Evolutionary conservation across 164 flowering plant species (phyloP), one percentile per base, ranked within the genome.

Genomic region (Cinnamomum micranthum): DNA sequence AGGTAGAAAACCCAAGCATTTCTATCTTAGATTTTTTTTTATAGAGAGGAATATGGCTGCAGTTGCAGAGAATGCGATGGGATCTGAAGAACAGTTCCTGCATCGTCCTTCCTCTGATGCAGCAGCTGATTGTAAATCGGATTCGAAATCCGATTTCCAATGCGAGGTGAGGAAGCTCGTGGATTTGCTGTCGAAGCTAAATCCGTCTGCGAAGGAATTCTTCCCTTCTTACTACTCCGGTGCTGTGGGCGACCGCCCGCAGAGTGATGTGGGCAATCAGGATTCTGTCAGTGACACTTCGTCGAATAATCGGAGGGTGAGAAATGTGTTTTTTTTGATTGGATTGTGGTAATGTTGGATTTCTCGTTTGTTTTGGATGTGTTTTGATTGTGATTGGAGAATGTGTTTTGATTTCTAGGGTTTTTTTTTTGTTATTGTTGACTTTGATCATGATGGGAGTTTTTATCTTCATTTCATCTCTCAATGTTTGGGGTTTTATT

Each of bases 171-270:
- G 79, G 75, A 84, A 91, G 74, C 82, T 91, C 70, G 90, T 80
- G 71, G 93, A 91, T 71, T 80, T 88, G 74, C 72, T 91, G 50
- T 91, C 95, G 2, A 91, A 91, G 80, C 76, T 91, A 83, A 91
- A 91, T 63, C 96, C 93, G 28, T 83, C 84, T 74, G 96, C 96
- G 12, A 83, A 87, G 78, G 96, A 91, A 71, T 91, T 91, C 74
- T 85, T 91, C 69, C 96, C 96, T 68, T 85, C 90, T 52, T 85
- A 88, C 2, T 84, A 77, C 73, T 77, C 62, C 12, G 71, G 51
- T 73, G n/a, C 20, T 55, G 60, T n/a, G 0, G 81, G 47, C 47
- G 47, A 55, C 71, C 69, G 50, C 28, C 71, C 65, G 76, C 74
- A 31, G 81, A 79, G 35, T 73, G 82, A 4, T 55, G 20, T 55